Percentiles rank a stretch among this genome's conserved stretches.
phyloP scores from a whole-genome alignment of 2,329 filamentous ascomycete genomes.

The Fusarium sp. region DNA sequence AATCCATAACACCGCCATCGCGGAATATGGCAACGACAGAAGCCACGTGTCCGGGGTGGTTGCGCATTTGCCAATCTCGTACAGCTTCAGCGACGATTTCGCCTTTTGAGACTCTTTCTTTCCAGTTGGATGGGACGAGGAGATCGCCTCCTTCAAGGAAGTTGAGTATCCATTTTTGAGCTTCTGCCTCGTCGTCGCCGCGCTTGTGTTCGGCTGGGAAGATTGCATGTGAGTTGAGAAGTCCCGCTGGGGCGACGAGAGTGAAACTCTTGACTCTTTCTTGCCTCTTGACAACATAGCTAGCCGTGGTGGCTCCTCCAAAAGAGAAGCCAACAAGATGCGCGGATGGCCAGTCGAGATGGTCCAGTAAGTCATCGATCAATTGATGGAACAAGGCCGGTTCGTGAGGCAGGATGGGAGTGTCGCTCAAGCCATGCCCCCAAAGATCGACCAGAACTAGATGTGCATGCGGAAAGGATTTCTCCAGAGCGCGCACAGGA shows the following conservation, averaged over 20 bases:
- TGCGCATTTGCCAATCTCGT: conserved; percentile 59
- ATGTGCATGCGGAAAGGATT: conserved; percentile 52
- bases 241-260: conserved; percentile 62
- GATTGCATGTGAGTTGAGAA: conserved; percentile 46
- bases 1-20: conserved; percentile 58
- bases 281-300: conserved; percentile 52
- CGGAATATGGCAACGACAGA: conserved; percentile 60
- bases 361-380: conserved; percentile 54
- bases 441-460: conserved; percentile 62
- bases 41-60: conserved; percentile 59
- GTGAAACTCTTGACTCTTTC: conserved; percentile 50
- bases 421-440: conserved; percentile 66
- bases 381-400: conserved; percentile 57
- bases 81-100: conserved; percentile 62
- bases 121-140: conserved; percentile 58
- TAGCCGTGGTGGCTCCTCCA: conserved; percentile 55
- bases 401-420: conserved; percentile 57
- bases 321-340: conserved; percentile 65
- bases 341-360: conserved; percentile 56
- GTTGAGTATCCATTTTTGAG: conserved; percentile 52
- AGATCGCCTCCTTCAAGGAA: conserved; percentile 59
- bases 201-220: conserved; percentile 47
- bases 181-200: conserved; percentile 47
- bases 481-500: conserved; percentile 53
- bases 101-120: conserved; percentile 54